Percentiles rank a stretch among this genome's conserved stretches.
Conservation (phyloP, 2,329 filamentous ascomycete species). For the Dactylellina sp. region DNA sequence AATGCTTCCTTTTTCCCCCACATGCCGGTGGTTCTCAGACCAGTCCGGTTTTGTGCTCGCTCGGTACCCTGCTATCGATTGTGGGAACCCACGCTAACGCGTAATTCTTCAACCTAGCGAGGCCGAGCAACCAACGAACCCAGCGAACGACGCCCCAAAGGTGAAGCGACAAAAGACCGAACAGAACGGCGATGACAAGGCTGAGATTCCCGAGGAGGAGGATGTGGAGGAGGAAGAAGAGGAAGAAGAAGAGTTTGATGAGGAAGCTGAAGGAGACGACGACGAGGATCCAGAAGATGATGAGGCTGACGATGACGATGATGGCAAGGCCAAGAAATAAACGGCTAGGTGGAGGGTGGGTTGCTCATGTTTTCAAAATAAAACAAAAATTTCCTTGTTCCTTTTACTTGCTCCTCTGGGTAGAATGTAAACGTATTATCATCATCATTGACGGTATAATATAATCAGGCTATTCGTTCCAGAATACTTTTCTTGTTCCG, state of each 20-base stretch:
- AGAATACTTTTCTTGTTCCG: constrained; percentile 1
- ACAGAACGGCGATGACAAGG: constrained; percentile 28
- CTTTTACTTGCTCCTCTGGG: neutral
- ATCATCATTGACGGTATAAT: constrained; percentile 9
- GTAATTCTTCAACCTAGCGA: constrained; percentile 27
- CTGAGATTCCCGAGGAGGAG: constrained; percentile 15
- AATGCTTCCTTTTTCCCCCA: constrained; percentile 7
- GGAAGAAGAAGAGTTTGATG: constrained; percentile 25
- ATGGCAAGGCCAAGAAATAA: constrained; percentile 43
- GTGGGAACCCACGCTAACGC: constrained; percentile 43
- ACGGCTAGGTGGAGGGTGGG: neutral
- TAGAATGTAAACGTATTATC: constrained; percentile 10
- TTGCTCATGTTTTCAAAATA: neutral
- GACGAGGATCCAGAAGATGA: constrained; percentile 30
- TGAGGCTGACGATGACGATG: constrained; percentile 32
- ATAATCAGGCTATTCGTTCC: constrained; percentile 2
- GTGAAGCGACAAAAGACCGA: constrained; percentile 55
- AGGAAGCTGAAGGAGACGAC: constrained; percentile 22
- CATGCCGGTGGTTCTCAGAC: constrained; percentile 16
- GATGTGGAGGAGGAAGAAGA: constrained; percentile 22
- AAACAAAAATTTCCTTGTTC: neutral
- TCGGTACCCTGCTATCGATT: constrained; percentile 39
- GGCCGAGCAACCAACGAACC: neutral
- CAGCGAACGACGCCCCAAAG: constrained; percentile 42
- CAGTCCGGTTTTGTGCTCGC: constrained; percentile 30